Evolutionary conservation across 169 alveolate genomes (phyloP).

Genomic region (Fabrea salina): DNA sequence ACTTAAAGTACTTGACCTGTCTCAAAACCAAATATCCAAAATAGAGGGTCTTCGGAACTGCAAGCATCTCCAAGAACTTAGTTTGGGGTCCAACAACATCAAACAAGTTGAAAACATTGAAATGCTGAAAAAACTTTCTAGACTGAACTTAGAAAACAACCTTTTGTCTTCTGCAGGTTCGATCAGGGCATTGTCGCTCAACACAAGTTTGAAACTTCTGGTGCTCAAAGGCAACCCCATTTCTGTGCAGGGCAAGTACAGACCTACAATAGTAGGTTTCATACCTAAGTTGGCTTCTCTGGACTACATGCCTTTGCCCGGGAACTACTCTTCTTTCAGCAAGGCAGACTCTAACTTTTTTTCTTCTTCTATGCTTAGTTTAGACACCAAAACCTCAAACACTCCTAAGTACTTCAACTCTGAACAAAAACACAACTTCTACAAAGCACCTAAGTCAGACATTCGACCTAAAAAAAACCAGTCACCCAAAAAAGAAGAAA

Average conservation of each 20-base stretch:
- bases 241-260: not conserved
- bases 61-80: not conserved
- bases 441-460: no score
- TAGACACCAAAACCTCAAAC: no score
- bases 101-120: conserved; percentile 13
- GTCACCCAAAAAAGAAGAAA: no score
- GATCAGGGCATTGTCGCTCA: not conserved
- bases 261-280: not conserved
- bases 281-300: conserved; percentile 3
- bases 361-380: no score
- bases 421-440: no score
- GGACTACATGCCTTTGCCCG: conserved; percentile 8
- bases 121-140: not conserved
- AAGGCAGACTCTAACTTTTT: no score
- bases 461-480: no score
- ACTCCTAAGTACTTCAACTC: no score
- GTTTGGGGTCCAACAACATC: conserved; percentile 11
- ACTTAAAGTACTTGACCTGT: not conserved
- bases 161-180: not conserved
- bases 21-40: conserved; percentile 3
- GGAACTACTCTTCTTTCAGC: no score
- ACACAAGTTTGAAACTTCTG: not conserved
- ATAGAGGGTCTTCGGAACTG: not conserved
- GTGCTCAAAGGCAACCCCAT: conserved; percentile 26
- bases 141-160: conserved; percentile 23